These are phyloP conservation scores for Raphanus sativus DNA, from an alignment of 345 rosid species.

Conservation along the genomic window DNA sequence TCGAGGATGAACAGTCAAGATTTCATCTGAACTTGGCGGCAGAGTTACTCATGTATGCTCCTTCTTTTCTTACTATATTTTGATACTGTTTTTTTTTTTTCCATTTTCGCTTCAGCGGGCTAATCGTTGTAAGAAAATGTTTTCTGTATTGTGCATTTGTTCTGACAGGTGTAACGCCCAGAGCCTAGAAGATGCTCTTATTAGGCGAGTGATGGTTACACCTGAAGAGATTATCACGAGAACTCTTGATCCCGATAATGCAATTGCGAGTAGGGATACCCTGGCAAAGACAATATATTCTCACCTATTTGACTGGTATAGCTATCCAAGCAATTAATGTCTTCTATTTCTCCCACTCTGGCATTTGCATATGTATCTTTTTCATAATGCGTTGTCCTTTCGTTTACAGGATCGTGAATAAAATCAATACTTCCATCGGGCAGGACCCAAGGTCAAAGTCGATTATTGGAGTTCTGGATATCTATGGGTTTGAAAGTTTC, in stretches of 20 bases:
- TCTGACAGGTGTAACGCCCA: constrained; percentile 68
- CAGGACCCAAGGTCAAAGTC: constrained; percentile 86
- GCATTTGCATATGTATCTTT: neutral
- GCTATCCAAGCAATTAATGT: constrained; percentile 23
- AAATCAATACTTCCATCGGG: constrained; percentile 84
- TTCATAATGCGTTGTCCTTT: constrained; percentile 6
- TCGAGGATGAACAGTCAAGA: constrained; percentile 71
- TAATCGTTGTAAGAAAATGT: constrained; percentile 10
- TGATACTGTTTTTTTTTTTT: constrained; percentile 3
- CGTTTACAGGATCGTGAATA: constrained; percentile 76
- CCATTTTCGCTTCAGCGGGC: neutral
- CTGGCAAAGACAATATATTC: constrained; percentile 84
- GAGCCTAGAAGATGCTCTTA: constrained; percentile 85
- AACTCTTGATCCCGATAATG: constrained; percentile 75
- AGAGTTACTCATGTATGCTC: constrained; percentile 60
- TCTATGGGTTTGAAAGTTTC: constrained; percentile 95
- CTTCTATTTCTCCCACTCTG: constrained; percentile 12
- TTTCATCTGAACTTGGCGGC: constrained; percentile 76
- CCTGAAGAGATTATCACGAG: constrained; percentile 89
- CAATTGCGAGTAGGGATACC: constrained; percentile 79
- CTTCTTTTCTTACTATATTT: constrained; percentile 10
- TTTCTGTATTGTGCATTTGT: constrained; percentile 16
- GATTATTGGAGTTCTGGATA: constrained; percentile 87
- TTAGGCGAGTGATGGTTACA: constrained; percentile 88
- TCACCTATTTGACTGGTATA: constrained; percentile 88